Conservation (phyloP, 2,329 filamentous ascomycete species). For the Scopulariopsis brevicaulis region DNA sequence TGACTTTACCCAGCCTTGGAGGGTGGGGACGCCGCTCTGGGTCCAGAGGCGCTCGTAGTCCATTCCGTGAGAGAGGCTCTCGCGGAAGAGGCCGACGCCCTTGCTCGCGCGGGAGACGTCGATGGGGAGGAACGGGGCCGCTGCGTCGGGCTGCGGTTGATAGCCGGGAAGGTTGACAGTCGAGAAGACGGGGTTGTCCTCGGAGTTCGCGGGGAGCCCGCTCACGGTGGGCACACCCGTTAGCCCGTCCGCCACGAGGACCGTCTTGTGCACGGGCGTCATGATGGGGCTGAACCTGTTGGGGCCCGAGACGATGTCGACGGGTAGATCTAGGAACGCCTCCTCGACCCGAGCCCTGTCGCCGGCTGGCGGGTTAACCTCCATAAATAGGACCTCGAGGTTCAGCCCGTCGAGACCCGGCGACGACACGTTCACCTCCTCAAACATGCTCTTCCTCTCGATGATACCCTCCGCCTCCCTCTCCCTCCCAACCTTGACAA, state of each 20-base stretch:
- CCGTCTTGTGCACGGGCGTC: slow-evolving; percentile 73
- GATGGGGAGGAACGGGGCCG: slow-evolving; percentile 40
- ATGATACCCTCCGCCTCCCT: slow-evolving; percentile 7
- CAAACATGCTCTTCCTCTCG: slow-evolving; percentile 20
- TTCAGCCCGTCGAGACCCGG: slow-evolving; percentile 47
- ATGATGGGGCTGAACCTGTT: slow-evolving; percentile 56
- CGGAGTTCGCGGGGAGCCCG: slow-evolving; percentile 25
- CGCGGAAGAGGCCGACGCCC: slow-evolving; percentile 56
- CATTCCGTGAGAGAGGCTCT: slow-evolving; percentile 57
- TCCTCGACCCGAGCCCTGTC: slow-evolving; percentile 36
- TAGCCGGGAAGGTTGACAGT: slow-evolving; percentile 47
- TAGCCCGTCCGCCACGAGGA: slow-evolving; percentile 65
- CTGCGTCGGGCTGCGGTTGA: slow-evolving; percentile 18
- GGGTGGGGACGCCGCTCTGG: slow-evolving; percentile 52
- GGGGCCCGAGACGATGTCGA: slow-evolving; percentile 58
- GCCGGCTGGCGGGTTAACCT: slow-evolving; percentile 28
- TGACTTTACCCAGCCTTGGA: slow-evolving; percentile 55
- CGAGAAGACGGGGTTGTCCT: slow-evolving; percentile 31
- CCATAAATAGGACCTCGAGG: slow-evolving; percentile 51
- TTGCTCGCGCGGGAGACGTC: slow-evolving; percentile 51
- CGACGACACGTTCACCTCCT: slow-evolving; percentile 52
- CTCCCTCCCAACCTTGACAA: slow-evolving; percentile 42
- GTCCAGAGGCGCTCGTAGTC: slow-evolving; percentile 67
- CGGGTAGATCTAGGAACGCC: slow-evolving; percentile 60
- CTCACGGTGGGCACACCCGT: slow-evolving; percentile 49